Conservation (phyloP, 208 protist species). For the Wallacemonas sp. region DNA sequence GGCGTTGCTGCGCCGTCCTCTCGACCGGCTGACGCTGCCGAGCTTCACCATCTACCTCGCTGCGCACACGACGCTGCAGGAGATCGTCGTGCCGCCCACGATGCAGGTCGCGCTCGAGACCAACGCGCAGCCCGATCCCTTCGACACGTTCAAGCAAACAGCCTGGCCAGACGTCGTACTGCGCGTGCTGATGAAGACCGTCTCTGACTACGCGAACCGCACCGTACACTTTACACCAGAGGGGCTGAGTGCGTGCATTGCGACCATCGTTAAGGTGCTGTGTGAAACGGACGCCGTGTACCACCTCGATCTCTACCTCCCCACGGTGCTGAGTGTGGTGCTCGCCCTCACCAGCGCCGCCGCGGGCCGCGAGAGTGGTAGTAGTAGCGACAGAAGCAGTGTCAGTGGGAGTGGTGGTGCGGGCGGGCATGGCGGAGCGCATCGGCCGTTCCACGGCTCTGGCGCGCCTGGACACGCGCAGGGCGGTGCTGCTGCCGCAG, state of each 20-base stretch:
- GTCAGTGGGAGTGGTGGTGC: conserved; percentile 9
- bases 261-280: conserved; percentile 62
- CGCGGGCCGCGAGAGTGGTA: not conserved
- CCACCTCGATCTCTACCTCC: conserved; percentile 61
- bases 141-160: conserved; percentile 29
- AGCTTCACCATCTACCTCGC: conserved; percentile 15
- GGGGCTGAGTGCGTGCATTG: conserved; percentile 63
- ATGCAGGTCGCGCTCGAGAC: conserved; percentile 10
- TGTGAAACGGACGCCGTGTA: conserved; percentile 42
- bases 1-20: conserved; percentile 45
- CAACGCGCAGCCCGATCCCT: conserved; percentile 11
- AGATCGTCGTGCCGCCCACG: conserved; percentile 10
- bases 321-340: conserved; percentile 59
- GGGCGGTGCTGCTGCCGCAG: too few species aligned
- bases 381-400: conserved; percentile 17
- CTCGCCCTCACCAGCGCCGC: conserved; percentile 26
- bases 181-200: conserved; percentile 52
- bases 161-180: conserved; percentile 77
- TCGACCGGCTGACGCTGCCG: conserved; percentile 37
- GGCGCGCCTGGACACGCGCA: too few species aligned
- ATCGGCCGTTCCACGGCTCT: too few species aligned
- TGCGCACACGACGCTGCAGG: not conserved
- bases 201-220: conserved; percentile 56
- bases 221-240: conserved; percentile 65
- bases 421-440: not conserved